These are phyloP conservation scores for Sclerotinia trifoliorum DNA, from an alignment of 2,329 filamentous ascomycete species.

Conservation along the genomic window DNA sequence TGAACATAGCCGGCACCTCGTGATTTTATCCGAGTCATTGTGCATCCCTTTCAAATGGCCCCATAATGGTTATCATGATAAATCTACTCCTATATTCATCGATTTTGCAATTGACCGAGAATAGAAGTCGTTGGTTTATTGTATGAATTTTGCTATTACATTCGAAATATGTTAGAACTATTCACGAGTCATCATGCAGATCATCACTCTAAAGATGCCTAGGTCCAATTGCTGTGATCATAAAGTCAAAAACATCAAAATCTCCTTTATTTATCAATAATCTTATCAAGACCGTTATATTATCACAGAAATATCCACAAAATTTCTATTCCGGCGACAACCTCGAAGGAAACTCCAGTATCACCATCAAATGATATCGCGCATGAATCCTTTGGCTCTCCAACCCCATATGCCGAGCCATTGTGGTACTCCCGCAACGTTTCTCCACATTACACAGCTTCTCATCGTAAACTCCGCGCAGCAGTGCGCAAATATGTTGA, in stretches of 20 bases:
- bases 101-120: too few relatives aligned
- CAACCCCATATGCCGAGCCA: slow-evolving; percentile 38
- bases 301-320: background rate
- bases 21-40: background rate
- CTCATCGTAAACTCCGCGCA: slow-evolving; percentile 58
- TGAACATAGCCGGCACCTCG: background rate
- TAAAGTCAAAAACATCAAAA: background rate
- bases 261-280: background rate
- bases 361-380: background rate
- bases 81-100: background rate
- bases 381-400: slow-evolving; percentile 32
- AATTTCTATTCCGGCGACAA: background rate
- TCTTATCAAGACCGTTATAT: background rate
- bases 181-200: background rate
- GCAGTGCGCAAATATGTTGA: slow-evolving; percentile 59
- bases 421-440: slow-evolving; percentile 39
- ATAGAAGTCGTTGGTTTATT: background rate
- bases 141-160: background rate
- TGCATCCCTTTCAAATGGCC: background rate
- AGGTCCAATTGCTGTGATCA: background rate
- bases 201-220: background rate
- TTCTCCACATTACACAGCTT: slow-evolving; percentile 60
- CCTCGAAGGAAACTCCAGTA: background rate
- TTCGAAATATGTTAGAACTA: background rate
- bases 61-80: too few relatives aligned